Evolutionary conservation across 1,284 basidiomycete genomes (phyloP).

Genomic region (Ustilago lituana): DNA sequence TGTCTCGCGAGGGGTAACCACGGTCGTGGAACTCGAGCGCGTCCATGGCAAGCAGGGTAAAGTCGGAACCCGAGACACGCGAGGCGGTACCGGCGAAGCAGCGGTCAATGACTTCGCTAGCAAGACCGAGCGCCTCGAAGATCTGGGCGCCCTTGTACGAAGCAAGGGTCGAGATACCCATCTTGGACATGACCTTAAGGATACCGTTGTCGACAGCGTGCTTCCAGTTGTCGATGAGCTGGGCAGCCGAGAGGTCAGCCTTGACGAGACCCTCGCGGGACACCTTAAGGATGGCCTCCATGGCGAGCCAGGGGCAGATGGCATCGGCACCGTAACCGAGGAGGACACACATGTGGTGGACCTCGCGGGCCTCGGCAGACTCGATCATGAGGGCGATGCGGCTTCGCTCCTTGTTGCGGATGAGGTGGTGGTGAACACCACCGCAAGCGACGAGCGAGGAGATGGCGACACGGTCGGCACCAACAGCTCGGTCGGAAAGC

Average conservation of each 20-base stretch:
- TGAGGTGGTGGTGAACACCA: slow-evolving; percentile 65
- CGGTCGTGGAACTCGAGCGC: slow-evolving; percentile 65
- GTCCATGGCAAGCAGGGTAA: slow-evolving; percentile 61
- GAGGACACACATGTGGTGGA: slow-evolving; percentile 65
- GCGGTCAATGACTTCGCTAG: slow-evolving; percentile 57
- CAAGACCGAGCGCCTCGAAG: slow-evolving; percentile 65
- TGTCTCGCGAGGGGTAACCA: slow-evolving; percentile 60
- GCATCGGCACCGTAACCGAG: slow-evolving; percentile 66
- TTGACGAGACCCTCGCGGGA: slow-evolving; percentile 63
- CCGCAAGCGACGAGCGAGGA: slow-evolving; percentile 62
- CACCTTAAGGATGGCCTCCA: slow-evolving; percentile 65
- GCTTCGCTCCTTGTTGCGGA: slow-evolving; percentile 65
- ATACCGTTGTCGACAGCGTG: slow-evolving; percentile 62
- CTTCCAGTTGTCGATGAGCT: slow-evolving; percentile 61
- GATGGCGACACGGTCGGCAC: slow-evolving; percentile 59
- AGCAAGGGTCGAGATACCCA: slow-evolving; percentile 64
- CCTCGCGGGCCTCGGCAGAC: slow-evolving; percentile 64
- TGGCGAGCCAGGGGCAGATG: slow-evolving; percentile 65
- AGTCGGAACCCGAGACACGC: slow-evolving; percentile 60
- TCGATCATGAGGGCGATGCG: slow-evolving; percentile 63
- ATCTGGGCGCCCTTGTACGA: slow-evolving; percentile 67
- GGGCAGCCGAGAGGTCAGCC: slow-evolving; percentile 50
- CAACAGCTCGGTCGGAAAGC: slow-evolving; percentile 62
- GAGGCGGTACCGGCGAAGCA: slow-evolving; percentile 65
- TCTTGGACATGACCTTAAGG: slow-evolving; percentile 65